Evolutionary conservation across 108 stramenopile species (phyloP).

Genomic region (Pseudonitzschia multiseries): DNA sequence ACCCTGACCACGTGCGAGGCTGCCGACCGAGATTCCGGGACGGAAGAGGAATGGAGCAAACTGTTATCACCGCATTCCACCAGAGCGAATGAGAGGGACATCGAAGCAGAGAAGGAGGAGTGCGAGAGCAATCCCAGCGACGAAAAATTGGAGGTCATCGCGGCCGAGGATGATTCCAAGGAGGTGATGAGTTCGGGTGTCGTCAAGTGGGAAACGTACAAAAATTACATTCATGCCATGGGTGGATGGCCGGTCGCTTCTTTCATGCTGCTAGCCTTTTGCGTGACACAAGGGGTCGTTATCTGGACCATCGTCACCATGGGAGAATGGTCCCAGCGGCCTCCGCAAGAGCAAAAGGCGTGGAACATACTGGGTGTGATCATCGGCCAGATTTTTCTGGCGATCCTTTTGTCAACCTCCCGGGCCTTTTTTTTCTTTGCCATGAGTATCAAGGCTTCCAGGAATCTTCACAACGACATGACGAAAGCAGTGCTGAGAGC

Average conservation of each 20-base stretch:
- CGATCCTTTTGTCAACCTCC: constrained; percentile 49
- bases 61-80: too few relatives aligned
- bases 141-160: background rate
- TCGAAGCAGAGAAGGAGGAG: background rate
- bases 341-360: constrained; percentile 49
- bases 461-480: constrained; percentile 80
- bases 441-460: constrained; percentile 63
- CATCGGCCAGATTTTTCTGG: constrained; percentile 40
- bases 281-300: constrained; percentile 55
- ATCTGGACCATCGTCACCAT: constrained; percentile 56
- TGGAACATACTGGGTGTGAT: constrained; percentile 41
- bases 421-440: constrained; percentile 59
- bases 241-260: constrained; percentile 53
- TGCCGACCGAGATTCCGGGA: constrained; percentile 12
- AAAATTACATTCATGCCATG: constrained; percentile 67
- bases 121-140: background rate
- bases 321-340: constrained; percentile 65
- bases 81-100: too few relatives aligned
- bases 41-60: background rate
- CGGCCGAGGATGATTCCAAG: constrained; percentile 46
- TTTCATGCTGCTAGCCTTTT: constrained; percentile 55
- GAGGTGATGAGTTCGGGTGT: constrained; percentile 77
- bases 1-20: constrained; percentile 36
- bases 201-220: constrained; percentile 71
- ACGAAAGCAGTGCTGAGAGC: constrained; percentile 75